phyloP scores from a whole-genome alignment of 345 rosid genomes.

The Euphorbia pulcherrima region DNA sequence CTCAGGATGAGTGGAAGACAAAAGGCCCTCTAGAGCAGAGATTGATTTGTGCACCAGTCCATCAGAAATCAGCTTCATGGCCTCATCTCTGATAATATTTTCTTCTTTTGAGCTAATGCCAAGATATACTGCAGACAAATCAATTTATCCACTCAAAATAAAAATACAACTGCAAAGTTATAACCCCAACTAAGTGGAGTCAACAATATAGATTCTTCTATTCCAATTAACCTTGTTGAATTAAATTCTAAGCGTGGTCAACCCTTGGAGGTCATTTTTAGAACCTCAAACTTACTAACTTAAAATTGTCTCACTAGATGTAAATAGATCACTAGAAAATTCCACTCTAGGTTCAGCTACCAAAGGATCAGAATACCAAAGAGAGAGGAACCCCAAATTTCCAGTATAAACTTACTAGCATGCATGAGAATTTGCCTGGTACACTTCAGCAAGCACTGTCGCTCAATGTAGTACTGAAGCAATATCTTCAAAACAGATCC shows the following conservation, averaged over 20 bases:
- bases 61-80: slow-evolving; percentile 63
- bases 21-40: slow-evolving; percentile 50
- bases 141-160: not conserved
- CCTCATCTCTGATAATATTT: slow-evolving; percentile 41
- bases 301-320: not conserved
- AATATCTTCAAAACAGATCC: slow-evolving; percentile 45
- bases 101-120: slow-evolving; percentile 44
- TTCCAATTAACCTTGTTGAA: not conserved
- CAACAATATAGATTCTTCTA: not conserved
- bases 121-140: slow-evolving; percentile 44
- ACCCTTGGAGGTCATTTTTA: not conserved
- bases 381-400: not conserved
- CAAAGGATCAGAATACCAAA: not conserved
- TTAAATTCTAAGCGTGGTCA: not conserved
- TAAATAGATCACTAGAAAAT: not conserved
- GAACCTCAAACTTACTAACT: not conserved
- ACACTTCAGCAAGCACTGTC: slow-evolving; percentile 93
- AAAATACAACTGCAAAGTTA: not conserved
- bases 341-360: not conserved
- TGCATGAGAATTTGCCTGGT: slow-evolving; percentile 63
- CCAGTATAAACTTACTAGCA: slow-evolving; percentile 53
- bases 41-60: slow-evolving; percentile 70
- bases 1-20: slow-evolving; percentile 58
- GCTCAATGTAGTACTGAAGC: slow-evolving; percentile 78
- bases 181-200: not conserved